Base-by-base conservation (phyloP, 208 protist species). In the Herpetomonas samuelpessoai region DNA sequence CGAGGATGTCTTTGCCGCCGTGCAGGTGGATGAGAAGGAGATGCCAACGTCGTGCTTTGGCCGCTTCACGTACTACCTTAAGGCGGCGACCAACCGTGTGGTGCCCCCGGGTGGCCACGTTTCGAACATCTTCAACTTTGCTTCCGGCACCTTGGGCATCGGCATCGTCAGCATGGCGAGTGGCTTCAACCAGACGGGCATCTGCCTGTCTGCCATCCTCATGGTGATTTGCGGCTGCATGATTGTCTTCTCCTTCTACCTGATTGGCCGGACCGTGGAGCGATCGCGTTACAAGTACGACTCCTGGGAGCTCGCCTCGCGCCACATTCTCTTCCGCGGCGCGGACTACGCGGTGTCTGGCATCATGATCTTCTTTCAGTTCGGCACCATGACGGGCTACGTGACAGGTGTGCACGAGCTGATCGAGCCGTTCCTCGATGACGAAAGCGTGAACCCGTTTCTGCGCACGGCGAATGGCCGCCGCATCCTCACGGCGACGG, bases 311-410 rank as follows among this genome's bases (percentile, higher is more conserved):
- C 50, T 82, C 31, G 69, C 77, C 9, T 47, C 57, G 24, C 57
- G 49, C 7, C 28, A 50, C 10, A 53, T 92, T 0, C 68, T 92
- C 9, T 81, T 85, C 0, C 57, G 53, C 10, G 55, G 71, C 16
- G 74, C 72, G 54, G 82, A 76, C 51, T 83, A 86, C 57, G 83
- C 92, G 53, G 83, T 90, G 14, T 80, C 74, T 16, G 49, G 60
- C 14, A 68, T 92, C 29, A 68, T 81, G 26, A 77, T 57, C 54
- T 41, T 88, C 16, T 88, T 82, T 25, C 91, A 74, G 29, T 68
- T 89, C 24, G 86, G 88, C 26, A 78, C 86, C 0, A 68, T 71
- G 0, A 74, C 92, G 22, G 81, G 68, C 10, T 95, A 95, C 76
- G 65, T 95, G 25, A 87, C 83, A 41, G 81, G 83, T 10, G 56